phyloP scores from a whole-genome alignment of 148 eudicot genomes.

The Persicaria tinctoria region DNA sequence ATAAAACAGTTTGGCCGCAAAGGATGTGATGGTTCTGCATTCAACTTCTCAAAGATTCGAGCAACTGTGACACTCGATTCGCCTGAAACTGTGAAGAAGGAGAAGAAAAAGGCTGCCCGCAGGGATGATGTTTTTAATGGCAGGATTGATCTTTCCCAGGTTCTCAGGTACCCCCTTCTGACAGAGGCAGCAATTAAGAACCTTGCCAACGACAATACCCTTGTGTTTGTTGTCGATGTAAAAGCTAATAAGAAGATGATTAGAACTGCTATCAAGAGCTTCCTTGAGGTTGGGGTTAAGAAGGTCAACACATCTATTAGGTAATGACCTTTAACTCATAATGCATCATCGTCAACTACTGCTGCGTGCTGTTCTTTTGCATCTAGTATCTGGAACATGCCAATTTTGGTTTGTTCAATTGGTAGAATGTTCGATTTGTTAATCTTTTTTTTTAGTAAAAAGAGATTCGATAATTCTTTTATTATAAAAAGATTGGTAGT shows the following conservation, averaged over 20 bases:
- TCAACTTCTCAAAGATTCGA: neutral
- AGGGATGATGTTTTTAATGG: neutral
- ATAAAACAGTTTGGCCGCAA: neutral
- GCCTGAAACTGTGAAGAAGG: constrained; percentile 7
- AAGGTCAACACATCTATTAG: constrained; percentile 37
- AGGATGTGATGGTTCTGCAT: neutral
- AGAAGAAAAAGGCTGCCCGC: neutral
- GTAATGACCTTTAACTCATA: constrained; percentile 13
- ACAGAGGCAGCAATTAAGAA: constrained; percentile 20
- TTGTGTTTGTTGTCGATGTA: constrained; percentile 35
- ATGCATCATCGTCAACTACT: neutral
- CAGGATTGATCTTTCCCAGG: constrained; percentile 15
- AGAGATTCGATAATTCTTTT: neutral
- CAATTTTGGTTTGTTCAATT: neutral
- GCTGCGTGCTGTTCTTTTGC: neutral
- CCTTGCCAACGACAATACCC: constrained; percentile 30
- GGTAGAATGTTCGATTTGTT: neutral
- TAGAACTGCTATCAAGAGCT: constrained; percentile 27
- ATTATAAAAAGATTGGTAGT: neutral
- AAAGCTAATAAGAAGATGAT: constrained; percentile 43
- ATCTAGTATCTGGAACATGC: neutral
- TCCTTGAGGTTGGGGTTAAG: constrained; percentile 22
- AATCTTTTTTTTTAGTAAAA: neutral
- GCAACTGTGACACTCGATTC: neutral
- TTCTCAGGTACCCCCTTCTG: constrained; percentile 13